Evolutionary conservation across 2,329 filamentous ascomycete genomes (phyloP).

Genomic region (Coniochaeta pulveracea): DNA sequence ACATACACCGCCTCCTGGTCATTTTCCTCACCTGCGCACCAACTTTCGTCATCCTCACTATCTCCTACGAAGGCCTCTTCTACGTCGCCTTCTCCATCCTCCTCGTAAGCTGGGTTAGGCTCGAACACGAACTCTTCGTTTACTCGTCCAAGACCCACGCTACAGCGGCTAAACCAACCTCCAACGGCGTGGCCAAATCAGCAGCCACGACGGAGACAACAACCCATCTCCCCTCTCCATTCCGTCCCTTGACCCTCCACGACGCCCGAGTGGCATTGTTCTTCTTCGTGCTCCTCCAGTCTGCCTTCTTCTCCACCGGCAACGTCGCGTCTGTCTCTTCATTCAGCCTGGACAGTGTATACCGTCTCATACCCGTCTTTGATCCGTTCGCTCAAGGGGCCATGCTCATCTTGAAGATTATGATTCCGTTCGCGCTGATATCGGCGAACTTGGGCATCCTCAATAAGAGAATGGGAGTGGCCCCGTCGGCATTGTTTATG

Average conservation of each 20-base stretch:
- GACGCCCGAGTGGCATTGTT: conserved; percentile 85
- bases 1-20: conserved; percentile 78
- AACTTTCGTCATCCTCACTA: conserved; percentile 89
- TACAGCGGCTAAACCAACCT: conserved; percentile 11
- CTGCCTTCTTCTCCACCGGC: conserved; percentile 92
- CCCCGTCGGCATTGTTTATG: conserved; percentile 87
- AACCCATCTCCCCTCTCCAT: conserved; percentile 15
- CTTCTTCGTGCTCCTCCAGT: conserved; percentile 90
- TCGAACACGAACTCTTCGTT: conserved; percentile 68
- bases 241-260: conserved; percentile 63
- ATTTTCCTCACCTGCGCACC: conserved; percentile 91
- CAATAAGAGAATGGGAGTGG: conserved; percentile 72
- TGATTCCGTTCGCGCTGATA: conserved; percentile 87
- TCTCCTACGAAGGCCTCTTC: conserved; percentile 94
- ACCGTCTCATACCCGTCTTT: conserved; percentile 80
- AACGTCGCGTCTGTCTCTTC: conserved; percentile 91
- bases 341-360: conserved; percentile 86
- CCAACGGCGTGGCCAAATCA: neutral
- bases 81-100: conserved; percentile 81
- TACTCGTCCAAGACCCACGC: conserved; percentile 19
- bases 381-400: conserved; percentile 87
- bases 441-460: conserved; percentile 91
- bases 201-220: conserved; percentile 7
- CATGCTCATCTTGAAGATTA: conserved; percentile 75
- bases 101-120: conserved; percentile 78